A percentile compares a stretch with the other conserved stretches of the same genome.
Conservation (phyloP, 2,329 filamentous ascomycete species). For the Penicillium psychrosexuale region DNA sequence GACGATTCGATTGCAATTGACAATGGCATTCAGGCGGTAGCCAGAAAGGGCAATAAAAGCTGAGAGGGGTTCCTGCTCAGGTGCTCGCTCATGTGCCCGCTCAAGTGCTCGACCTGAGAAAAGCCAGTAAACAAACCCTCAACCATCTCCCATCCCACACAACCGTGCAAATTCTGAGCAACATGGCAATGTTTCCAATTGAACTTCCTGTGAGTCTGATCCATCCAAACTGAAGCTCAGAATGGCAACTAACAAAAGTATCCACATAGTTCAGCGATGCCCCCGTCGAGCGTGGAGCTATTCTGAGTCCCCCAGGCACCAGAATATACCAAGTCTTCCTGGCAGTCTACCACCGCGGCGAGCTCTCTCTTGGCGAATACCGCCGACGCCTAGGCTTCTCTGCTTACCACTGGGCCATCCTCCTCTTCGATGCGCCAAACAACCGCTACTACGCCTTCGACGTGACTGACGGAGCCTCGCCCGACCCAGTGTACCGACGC, state of each 20-base stretch:
- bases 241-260: not conserved
- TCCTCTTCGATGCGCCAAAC: not conserved
- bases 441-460: conserved; percentile 2
- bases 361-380: conserved; percentile 1
- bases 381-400: conserved; percentile 2
- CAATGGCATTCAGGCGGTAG: not conserved
- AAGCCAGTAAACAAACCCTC: not conserved
- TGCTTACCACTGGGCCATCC: conserved; percentile 7
- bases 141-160: not conserved
- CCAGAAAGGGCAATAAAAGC: not conserved
- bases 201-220: not conserved
- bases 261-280: not conserved
- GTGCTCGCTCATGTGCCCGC: not conserved
- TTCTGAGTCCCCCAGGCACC: not conserved
- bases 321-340: not conserved
- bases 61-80: not conserved
- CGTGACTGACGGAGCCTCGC: conserved; percentile 1
- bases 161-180: not conserved
- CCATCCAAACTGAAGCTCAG: not conserved
- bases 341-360: conserved; percentile 3
- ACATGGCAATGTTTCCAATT: not conserved
- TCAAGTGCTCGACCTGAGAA: not conserved
- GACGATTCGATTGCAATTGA: not conserved
- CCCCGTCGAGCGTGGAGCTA: not conserved
- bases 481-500: not conserved